Conservation (phyloP, 805 yeast genomes). For the Wickerhamomyces bovis region DNA sequence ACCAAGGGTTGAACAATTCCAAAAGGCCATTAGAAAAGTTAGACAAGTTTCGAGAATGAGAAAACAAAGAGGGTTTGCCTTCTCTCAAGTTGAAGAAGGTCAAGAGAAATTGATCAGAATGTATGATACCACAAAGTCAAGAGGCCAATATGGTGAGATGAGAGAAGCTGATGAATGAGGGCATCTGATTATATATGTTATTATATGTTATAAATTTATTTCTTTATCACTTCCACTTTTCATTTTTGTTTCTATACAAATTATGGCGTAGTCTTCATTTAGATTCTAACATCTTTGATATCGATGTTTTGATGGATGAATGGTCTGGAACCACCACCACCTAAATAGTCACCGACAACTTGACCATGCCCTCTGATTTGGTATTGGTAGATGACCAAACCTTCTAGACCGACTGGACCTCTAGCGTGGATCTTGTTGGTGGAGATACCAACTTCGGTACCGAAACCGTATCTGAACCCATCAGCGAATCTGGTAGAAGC, state of each 20-base stretch:
- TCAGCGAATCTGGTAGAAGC: slow-evolving; percentile 97
- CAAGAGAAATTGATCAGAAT: slow-evolving; percentile 88
- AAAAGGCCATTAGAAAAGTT: slow-evolving; percentile 92
- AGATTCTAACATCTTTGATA: slow-evolving; percentile 7
- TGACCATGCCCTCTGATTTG: slow-evolving; percentile 91
- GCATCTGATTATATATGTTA: too few relatives aligned
- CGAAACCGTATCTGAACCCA: slow-evolving; percentile 97
- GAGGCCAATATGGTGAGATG: slow-evolving; percentile 68
- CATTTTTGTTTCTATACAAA: neutral
- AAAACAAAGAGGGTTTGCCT: slow-evolving; percentile 97
- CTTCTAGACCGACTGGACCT: slow-evolving; percentile 98
- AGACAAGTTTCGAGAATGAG: slow-evolving; percentile 98
- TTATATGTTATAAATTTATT: too few relatives aligned
- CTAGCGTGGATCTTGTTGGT: slow-evolving; percentile 97
- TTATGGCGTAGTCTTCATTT: neutral
- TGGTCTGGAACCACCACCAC: slow-evolving; percentile 81
- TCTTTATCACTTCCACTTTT: too few relatives aligned
- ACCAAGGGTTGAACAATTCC: slow-evolving; percentile 96
- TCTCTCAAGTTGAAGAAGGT: slow-evolving; percentile 92
- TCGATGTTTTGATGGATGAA: slow-evolving; percentile 70
- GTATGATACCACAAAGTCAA: slow-evolving; percentile 86
- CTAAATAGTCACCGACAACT: slow-evolving; percentile 83
- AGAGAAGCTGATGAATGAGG: slow-evolving; percentile 32
- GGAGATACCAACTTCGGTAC: slow-evolving; percentile 96
- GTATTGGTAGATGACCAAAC: slow-evolving; percentile 92